Conservation (phyloP, 768 basidiomycete genomes). For the Rhodotorula kratochvilovae region DNA sequence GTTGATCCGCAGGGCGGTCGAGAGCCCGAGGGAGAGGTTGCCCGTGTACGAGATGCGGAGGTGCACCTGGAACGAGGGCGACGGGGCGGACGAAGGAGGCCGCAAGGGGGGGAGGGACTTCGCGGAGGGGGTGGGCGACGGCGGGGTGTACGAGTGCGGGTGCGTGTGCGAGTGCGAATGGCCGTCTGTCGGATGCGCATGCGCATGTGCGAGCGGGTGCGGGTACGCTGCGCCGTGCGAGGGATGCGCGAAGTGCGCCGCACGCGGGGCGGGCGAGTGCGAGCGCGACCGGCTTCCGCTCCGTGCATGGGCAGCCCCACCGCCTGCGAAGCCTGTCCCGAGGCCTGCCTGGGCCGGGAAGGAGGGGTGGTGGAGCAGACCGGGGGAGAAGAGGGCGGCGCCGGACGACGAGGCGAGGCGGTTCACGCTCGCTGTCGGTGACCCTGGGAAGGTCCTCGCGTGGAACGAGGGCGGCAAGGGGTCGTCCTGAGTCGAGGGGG, state of each 20-base stretch:
- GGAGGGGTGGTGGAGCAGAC: background rate
- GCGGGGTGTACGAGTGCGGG: slow-evolving; percentile 23
- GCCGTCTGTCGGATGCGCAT: too few species aligned
- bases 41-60: slow-evolving; percentile 67
- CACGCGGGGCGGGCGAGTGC: background rate
- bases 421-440: slow-evolving; percentile 1
- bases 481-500: background rate
- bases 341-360: background rate
- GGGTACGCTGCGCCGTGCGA: background rate
- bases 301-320: background rate
- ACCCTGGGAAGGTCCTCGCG: slow-evolving; percentile 9
- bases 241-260: background rate
- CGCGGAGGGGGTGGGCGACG: background rate
- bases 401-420: background rate
- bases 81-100: slow-evolving; percentile 46
- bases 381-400: slow-evolving; percentile 10
- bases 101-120: slow-evolving; percentile 35
- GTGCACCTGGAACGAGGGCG: slow-evolving; percentile 74
- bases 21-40: slow-evolving; percentile 78
- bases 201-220: background rate
- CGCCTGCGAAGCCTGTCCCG: background rate
- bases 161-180: background rate
- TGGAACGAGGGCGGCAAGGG: background rate
- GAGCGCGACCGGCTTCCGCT: background rate
- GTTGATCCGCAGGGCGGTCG: slow-evolving; percentile 90